A percentile compares a stretch with the other conserved stretches of the same genome.
Evolutionary conservation across 139 green algal species (phyloP).

Genomic region (Chara braunii): DNA sequence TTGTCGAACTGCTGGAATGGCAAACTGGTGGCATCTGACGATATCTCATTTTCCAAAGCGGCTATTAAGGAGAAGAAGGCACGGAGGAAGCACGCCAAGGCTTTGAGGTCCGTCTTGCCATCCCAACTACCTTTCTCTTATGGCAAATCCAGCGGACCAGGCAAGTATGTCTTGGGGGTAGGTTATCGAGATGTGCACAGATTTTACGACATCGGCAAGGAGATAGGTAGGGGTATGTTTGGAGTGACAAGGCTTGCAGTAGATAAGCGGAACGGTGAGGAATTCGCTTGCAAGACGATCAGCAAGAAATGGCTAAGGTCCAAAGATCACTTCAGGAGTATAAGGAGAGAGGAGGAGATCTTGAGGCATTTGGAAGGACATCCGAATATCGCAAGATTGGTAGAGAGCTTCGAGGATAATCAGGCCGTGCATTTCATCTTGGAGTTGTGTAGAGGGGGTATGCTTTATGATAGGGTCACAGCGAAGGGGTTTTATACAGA

Average conservation of each 20-base stretch:
- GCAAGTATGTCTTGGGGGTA: not conserved
- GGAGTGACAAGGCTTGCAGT: constrained; percentile 7
- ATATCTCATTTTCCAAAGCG: not conserved
- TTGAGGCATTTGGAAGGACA: constrained; percentile 75
- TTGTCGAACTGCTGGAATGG: not conserved
- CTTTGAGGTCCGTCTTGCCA: no score
- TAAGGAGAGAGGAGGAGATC: constrained; percentile 75
- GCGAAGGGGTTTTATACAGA: constrained; percentile 73
- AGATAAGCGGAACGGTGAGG: constrained; percentile 23
- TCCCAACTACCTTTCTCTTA: no score
- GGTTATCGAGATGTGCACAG: not conserved
- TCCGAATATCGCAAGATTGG: constrained; percentile 57
- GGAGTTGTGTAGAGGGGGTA: constrained; percentile 54
- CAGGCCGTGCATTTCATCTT: constrained; percentile 20
- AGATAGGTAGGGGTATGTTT: constrained; percentile 25
- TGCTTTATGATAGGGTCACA: constrained; percentile 95
- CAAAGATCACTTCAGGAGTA: constrained; percentile 75
- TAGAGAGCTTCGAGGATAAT: constrained; percentile 7
- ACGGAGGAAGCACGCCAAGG: not conserved
- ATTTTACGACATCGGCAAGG: not conserved
- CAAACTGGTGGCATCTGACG: constrained; percentile 1
- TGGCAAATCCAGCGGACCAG: no score
- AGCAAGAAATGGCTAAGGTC: constrained; percentile 74
- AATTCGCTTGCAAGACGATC: constrained; percentile 83
- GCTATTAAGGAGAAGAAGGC: not conserved